phyloP scores from a whole-genome alignment of 1,139 yeast species.

The Diutina catenulata region DNA sequence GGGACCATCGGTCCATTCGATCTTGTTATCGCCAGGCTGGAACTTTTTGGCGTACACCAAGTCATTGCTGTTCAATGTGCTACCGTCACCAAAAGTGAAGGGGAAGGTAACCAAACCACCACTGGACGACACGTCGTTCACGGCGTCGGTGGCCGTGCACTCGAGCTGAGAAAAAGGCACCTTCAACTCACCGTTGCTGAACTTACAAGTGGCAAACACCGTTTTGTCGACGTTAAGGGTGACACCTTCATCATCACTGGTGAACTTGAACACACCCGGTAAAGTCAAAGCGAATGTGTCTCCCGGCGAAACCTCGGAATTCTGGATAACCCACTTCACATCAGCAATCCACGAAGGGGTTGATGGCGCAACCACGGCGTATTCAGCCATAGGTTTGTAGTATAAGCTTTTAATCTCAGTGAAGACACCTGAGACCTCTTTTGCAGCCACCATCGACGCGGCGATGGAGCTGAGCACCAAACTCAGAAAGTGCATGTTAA shows the following conservation, averaged over 20 bases:
- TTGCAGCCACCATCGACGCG: background rate
- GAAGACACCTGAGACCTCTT: background rate
- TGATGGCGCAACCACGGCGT: too few species aligned
- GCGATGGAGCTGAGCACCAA: too few species aligned
- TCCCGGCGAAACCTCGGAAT: slow-evolving; percentile 12
- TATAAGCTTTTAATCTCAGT: background rate
- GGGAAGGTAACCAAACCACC: slow-evolving; percentile 17
- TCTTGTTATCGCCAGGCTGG: too few species aligned
- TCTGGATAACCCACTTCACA: background rate
- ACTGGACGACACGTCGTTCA: slow-evolving; percentile 9
- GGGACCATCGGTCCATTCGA: too few species aligned
- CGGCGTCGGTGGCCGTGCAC: slow-evolving; percentile 14
- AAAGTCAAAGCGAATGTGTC: slow-evolving; percentile 21
- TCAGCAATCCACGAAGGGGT: too few species aligned
- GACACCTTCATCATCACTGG: slow-evolving; percentile 8
- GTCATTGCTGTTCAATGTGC: slow-evolving; percentile 13
- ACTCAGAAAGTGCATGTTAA: too few species aligned
- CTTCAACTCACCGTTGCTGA: slow-evolving; percentile 15
- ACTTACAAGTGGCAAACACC: slow-evolving; percentile 18
- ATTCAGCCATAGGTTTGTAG: too few species aligned
- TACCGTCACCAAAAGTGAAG: slow-evolving; percentile 18
- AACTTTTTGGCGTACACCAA: slow-evolving; percentile 12
- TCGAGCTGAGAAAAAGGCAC: slow-evolving; percentile 15
- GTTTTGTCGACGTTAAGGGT: slow-evolving; percentile 12
- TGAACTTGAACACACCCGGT: slow-evolving; percentile 22